Conservation (phyloP, 2,329 filamentous ascomycete genomes). For the Claviceps lovelessii region DNA sequence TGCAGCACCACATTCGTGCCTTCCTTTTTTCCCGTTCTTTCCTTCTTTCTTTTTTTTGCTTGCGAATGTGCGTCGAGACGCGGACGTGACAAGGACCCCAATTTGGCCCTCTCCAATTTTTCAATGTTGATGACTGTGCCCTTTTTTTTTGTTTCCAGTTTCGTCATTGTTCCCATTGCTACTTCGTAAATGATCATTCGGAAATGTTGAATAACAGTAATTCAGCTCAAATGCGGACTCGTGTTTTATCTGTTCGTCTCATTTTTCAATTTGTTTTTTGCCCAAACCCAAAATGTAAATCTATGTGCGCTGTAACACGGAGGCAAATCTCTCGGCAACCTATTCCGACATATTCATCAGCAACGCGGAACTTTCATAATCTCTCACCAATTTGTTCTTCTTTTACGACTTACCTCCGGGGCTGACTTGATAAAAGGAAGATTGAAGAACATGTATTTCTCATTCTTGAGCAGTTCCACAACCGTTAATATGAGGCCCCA, state of each 20-base stretch:
- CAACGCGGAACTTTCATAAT: neutral
- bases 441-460: constrained; percentile 82
- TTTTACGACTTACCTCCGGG: constrained; percentile 52
- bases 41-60: neutral
- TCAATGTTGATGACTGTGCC: neutral
- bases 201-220: neutral
- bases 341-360: constrained; percentile 9
- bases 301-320: constrained; percentile 21
- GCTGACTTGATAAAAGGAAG: constrained; percentile 80
- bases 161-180: neutral
- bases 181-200: neutral
- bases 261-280: neutral
- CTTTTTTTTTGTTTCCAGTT: neutral
- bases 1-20: constrained; percentile 8
- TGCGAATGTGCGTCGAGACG: neutral
- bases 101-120: neutral
- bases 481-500: constrained; percentile 88
- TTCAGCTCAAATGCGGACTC: neutral
- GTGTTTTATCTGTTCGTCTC: neutral
- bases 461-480: constrained; percentile 81
- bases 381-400: neutral
- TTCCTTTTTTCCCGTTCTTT: neutral
- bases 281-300: neutral
- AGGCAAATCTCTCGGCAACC: constrained; percentile 24
- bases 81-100: neutral